Base-by-base conservation (phyloP, 2,329 filamentous ascomycete genomes). In the Aspergillus latus region DNA sequence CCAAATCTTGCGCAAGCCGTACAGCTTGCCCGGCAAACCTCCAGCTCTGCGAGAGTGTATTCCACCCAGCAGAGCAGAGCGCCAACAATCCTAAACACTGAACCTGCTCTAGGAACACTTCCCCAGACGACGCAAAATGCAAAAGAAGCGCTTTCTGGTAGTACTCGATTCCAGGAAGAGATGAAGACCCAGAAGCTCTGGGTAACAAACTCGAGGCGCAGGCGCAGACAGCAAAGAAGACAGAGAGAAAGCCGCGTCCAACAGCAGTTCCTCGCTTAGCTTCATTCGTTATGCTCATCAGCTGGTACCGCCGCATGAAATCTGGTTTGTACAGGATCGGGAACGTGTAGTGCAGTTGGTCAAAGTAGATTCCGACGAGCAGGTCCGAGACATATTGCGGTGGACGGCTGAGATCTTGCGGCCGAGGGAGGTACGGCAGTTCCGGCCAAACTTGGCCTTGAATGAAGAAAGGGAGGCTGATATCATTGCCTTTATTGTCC, bases 271-370 rank as follows among this genome's bases (percentile, higher is more conserved):
- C 47, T 15, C 16, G 6, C 34, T 37, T 37, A 42, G 15, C 39
- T 5, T 15, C 4, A 13, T 36, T 30, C 7, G 6, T n/a, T 6
- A 44, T 13, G 30, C 9, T 40, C 34, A 48, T 11, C 3, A n/a
- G 16, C n/a, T 48, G 30, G 16, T 54, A 48, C 5, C 45, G 43
- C 6, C 26, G 28, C 42, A 54, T 47, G 15, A 54, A 54, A 5
- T 40, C 43, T n/a, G 43, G 30, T n/a, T 54, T 32, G 43, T 54
- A 37, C 11, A 54, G 26, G 21, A 54, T 48, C 13, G 51, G 51
- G 29, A 48, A 48, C 5, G 51, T 53, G n/a, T 53, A 53, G 26
- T 53, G 32, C 21, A 53, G n/a, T 29, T 53, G 43, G 32, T 53
- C 43, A 21, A 53, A 53, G 43, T 53, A 53, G 16, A 46, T 47